Percentiles rank a stretch among this genome's conserved stretches.
phyloP scores from a whole-genome alignment of 2,329 filamentous ascomycete species.

The Sporothrix pseudoabietina region DNA sequence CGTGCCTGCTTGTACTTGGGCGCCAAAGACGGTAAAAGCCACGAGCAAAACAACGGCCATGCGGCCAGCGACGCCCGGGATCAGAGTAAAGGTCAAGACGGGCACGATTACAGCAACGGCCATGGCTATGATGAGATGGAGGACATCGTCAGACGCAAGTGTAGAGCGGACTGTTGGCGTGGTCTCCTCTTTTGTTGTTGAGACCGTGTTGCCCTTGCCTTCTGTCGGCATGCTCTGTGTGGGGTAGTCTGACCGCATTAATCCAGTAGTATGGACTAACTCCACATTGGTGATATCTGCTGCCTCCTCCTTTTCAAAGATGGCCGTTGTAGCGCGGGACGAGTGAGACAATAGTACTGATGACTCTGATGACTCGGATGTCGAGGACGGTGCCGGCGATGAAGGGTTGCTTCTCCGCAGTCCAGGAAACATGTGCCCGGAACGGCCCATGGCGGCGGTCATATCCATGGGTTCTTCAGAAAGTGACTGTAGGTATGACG shows the following conservation, averaged over 20 bases:
- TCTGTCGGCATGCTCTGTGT: not conserved
- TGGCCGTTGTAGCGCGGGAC: conserved; percentile 17
- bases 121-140: conserved; percentile 48
- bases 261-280: no score
- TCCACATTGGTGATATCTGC: not conserved
- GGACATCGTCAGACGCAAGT: conserved; percentile 29
- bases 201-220: not conserved
- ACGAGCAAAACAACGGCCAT: conserved; percentile 60
- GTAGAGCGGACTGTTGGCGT: not conserved
- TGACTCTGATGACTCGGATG: conserved; percentile 17
- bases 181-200: not conserved
- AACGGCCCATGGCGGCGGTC: conserved; percentile 31
- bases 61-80: conserved; percentile 59
- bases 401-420: not conserved
- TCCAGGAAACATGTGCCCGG: conserved; percentile 27
- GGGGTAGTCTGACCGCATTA: not conserved
- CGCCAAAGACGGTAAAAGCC: conserved; percentile 46
- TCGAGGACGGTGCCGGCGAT: conserved; percentile 24
- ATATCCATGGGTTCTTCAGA: conserved; percentile 32
- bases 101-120: conserved; percentile 59
- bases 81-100: conserved; percentile 59
- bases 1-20: conserved; percentile 27
- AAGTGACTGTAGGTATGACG: not conserved
- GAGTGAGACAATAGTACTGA: not conserved
- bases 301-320: conserved; percentile 13